A percentile compares a stretch with the other conserved stretches of the same genome.
phyloP scores from a whole-genome alignment of 2,329 filamentous ascomycete species.

The Ascochyta clinopodiicola region DNA sequence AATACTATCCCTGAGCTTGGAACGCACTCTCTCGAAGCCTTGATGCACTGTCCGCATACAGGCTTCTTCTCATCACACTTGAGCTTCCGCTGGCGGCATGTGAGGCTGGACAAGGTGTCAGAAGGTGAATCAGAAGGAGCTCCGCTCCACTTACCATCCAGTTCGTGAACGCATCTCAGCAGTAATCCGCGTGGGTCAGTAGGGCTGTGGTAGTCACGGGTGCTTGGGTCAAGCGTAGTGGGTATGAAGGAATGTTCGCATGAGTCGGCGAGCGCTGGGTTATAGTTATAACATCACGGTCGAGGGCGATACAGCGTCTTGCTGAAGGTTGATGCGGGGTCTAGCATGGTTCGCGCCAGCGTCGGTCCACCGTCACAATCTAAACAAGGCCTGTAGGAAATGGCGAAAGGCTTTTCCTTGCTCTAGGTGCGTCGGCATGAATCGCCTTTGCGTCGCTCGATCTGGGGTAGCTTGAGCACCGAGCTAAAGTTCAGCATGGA shows the following conservation, averaged over 20 bases:
- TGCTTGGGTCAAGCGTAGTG: constrained; percentile 31
- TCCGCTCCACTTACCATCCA: constrained; percentile 43
- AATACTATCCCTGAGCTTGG: constrained; percentile 70
- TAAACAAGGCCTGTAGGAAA: constrained; percentile 31
- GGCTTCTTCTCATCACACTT: constrained; percentile 71
- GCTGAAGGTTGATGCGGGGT: constrained; percentile 43
- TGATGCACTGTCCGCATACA: constrained; percentile 65
- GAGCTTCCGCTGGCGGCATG: constrained; percentile 66
- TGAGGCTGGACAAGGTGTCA: constrained; percentile 45
- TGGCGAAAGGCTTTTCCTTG: constrained; percentile 34
- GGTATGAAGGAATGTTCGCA: constrained; percentile 30
- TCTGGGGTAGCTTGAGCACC: constrained; percentile 35
- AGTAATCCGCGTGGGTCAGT: constrained; percentile 23
- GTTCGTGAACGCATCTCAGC: constrained; percentile 49
- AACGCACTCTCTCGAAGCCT: constrained; percentile 66
- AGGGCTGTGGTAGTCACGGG: constrained; percentile 18
- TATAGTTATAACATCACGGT: constrained; percentile 42
- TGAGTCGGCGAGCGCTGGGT: constrained; percentile 32
- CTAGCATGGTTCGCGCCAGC: constrained; percentile 43
- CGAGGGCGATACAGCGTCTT: constrained; percentile 29
- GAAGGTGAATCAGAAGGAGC: neutral
- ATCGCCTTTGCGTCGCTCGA: constrained; percentile 35
- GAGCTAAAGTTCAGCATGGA: constrained; percentile 26
- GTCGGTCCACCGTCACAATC: constrained; percentile 37
- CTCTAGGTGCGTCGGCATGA: constrained; percentile 38